Base-by-base conservation (phyloP, 352 stramenopile genomes). In the Pythium sp. region DNA sequence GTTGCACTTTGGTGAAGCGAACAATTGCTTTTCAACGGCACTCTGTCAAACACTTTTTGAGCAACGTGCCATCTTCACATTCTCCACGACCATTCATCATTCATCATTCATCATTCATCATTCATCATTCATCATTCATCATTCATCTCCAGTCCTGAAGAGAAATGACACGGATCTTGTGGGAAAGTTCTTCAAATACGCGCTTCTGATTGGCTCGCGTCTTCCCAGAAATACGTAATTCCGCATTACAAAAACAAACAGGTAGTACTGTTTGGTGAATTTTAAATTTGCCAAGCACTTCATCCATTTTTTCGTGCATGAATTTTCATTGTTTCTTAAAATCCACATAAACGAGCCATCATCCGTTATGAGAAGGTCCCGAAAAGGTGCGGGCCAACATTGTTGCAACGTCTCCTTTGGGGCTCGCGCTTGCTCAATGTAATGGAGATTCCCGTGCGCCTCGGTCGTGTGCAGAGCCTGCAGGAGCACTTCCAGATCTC, bases 361-460 rank as follows among this genome's bases (percentile, higher is more conserved):
- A 41, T 41, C 8, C 34, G 34, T 41, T 41, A 41, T 41, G 34
- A 14, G 7, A 11, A 26, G 34, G 34, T 14, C 9, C 34, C 11
- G 26, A 65, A 54, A 57, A 3, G 43, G 24, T 20, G 41, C 28
- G 24, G 6, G 34, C 34, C 24, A 26, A 26, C 24, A 26, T 26
- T 26, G 24, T 26, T 26, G 24, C 24, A 26, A 26, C 24, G 24
- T 26, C 24, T 26, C 24, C 24, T 26, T 26, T 26, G 24, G 24
- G 24, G 24, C 24, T 26, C 24, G 24, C 24, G 24, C 24, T 26
- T 26, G 24, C 24, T 26, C 24, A 26, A 26, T 32, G 30, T 3
- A 2, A 77, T 72, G 63, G 72, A 81, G 62, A 49, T 70, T 5
- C 54, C 67, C n/a, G 46, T 72, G 43, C 67, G 59, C 26, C 24